These are phyloP conservation scores for Nigrograna mackinnonii DNA, from an alignment of 2,329 filamentous ascomycete species.

Conservation along the genomic window DNA sequence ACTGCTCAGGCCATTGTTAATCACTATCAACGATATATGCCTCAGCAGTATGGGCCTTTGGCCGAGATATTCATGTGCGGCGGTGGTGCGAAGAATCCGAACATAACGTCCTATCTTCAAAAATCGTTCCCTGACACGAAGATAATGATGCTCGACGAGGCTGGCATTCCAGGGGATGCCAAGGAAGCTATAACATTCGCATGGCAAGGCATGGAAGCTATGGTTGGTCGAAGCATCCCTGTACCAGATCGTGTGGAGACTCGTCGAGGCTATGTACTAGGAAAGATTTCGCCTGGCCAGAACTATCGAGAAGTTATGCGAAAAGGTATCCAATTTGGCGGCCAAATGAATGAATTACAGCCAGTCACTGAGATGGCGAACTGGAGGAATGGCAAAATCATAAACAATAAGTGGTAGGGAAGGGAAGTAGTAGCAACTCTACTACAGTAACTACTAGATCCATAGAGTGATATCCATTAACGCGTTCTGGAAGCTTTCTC, in stretches of 20 bases:
- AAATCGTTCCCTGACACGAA: slow-evolving; percentile 50
- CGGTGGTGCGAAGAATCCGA: slow-evolving; percentile 61
- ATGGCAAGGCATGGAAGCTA: slow-evolving; percentile 63
- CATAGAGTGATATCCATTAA: too few relatives aligned
- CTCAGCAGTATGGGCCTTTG: slow-evolving; percentile 46
- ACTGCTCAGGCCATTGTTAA: slow-evolving; percentile 62
- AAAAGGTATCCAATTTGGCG: slow-evolving; percentile 57
- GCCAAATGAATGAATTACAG: not conserved
- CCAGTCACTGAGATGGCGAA: not conserved
- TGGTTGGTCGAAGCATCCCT: slow-evolving; percentile 51
- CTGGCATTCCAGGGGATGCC: slow-evolving; percentile 59
- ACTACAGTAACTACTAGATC: too few relatives aligned
- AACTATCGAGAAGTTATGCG: slow-evolving; percentile 60
- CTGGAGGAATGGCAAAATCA: not conserved
- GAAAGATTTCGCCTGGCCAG: slow-evolving; percentile 57
- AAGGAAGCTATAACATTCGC: slow-evolving; percentile 66
- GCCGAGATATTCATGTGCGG: slow-evolving; percentile 66
- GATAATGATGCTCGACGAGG: slow-evolving; percentile 61
- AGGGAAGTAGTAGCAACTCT: too few relatives aligned
- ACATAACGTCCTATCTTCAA: slow-evolving; percentile 59
- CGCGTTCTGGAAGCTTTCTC: too few relatives aligned
- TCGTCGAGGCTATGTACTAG: slow-evolving; percentile 54
- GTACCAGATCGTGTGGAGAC: slow-evolving; percentile 61
- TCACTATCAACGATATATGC: slow-evolving; percentile 37
- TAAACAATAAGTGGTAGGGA: not conserved